These are phyloP conservation scores for Lagenaria siceraria DNA, from an alignment of 306 rosid genomes.

Conservation along the genomic window DNA sequence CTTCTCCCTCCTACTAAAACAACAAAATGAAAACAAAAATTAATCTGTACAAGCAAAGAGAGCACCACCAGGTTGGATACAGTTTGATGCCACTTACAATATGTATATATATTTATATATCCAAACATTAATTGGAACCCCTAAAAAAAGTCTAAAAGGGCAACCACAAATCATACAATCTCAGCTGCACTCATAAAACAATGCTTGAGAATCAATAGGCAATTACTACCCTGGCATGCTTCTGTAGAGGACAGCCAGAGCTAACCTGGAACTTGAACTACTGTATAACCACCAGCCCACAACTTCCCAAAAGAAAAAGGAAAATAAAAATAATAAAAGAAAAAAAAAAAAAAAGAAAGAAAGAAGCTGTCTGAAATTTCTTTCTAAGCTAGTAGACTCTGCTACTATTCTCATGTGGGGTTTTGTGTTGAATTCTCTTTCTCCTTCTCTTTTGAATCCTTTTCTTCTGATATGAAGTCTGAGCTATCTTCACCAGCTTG, in stretches of 20 bases:
- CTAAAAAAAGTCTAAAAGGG: not conserved
- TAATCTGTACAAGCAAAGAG: not conserved
- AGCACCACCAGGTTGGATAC: not conserved
- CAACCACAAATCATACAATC: constrained; percentile 6
- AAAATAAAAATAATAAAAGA: not conserved
- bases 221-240: not conserved
- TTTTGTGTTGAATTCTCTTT: constrained; percentile 19
- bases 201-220: constrained; percentile 9
- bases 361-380: not conserved
- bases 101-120: not conserved
- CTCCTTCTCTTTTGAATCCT: constrained; percentile 31
- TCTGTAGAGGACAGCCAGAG: not conserved
- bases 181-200: constrained; percentile 13
- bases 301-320: not conserved
- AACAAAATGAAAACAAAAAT: not conserved
- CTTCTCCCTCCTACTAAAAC: not conserved
- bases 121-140: not conserved
- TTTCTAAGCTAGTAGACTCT: not conserved
- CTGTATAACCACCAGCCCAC: not conserved
- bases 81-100: constrained; percentile 1
- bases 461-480: constrained; percentile 63
- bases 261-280: not conserved
- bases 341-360: not conserved
- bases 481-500: constrained; percentile 49
- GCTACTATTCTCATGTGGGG: constrained; percentile 10